Evolutionary conservation across 306 rosid species (phyloP).

Genomic region (Quercus engelmannii): DNA sequence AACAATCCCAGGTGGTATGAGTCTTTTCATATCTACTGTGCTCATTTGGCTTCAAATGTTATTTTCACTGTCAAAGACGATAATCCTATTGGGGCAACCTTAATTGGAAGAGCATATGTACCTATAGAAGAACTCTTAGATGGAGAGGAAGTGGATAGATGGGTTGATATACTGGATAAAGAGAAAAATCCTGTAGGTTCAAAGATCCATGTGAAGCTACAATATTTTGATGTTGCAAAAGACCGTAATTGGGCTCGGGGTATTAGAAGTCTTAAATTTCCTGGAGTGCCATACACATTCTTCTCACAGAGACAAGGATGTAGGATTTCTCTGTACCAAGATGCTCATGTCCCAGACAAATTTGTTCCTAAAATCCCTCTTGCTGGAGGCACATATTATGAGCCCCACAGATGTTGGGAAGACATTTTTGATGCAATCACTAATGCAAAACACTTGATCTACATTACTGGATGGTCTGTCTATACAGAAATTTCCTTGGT

Average conservation of each 20-base stretch:
- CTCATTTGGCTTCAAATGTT: conserved; percentile 54
- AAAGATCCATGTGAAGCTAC: conserved; percentile 70
- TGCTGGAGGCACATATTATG: conserved; percentile 52
- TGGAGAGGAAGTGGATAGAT: conserved; percentile 58
- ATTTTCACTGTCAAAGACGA: conserved; percentile 69
- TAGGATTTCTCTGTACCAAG: conserved; percentile 64
- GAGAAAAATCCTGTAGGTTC: conserved; percentile 54
- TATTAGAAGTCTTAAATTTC: conserved; percentile 54
- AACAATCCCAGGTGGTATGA: conserved; percentile 64
- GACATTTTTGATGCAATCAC: conserved; percentile 66
- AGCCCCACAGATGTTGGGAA: conserved; percentile 76
- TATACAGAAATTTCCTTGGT: conserved; percentile 65
- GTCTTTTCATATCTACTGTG: conserved; percentile 75
- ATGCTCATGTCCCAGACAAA: conserved; percentile 68
- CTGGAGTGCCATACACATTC: conserved; percentile 77
- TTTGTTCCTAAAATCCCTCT: conserved; percentile 62
- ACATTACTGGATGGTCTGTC: conserved; percentile 81
- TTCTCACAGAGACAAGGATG: conserved; percentile 65
- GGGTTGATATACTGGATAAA: conserved; percentile 56
- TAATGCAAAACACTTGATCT: conserved; percentile 58
- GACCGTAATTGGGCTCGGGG: conserved; percentile 59
- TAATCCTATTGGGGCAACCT: conserved; percentile 72
- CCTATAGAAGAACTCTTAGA: conserved; percentile 55
- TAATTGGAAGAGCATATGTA: conserved; percentile 72
- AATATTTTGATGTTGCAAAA: conserved; percentile 52